These are phyloP conservation scores for Hypoxylon trugodes DNA, from an alignment of 495 filamentous ascomycete species.

Conservation along the genomic window DNA sequence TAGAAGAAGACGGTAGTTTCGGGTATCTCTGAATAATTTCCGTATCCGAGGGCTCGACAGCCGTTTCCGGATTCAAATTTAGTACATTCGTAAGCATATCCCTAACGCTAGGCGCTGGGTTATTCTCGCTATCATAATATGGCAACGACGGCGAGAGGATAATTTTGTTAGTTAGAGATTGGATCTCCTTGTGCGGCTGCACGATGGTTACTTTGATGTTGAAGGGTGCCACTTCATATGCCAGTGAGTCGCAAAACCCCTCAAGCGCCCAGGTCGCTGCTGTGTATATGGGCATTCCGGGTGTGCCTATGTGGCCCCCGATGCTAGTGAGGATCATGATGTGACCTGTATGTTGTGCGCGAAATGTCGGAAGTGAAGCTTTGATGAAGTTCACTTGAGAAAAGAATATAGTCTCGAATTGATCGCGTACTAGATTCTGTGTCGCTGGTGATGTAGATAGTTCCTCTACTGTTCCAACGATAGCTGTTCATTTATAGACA, in stretches of 20 bases:
- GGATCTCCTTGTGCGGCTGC: slow-evolving; percentile 85
- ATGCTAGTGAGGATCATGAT: slow-evolving; percentile 90
- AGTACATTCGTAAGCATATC: slow-evolving; percentile 82
- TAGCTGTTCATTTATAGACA: slow-evolving; percentile 58
- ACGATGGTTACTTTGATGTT: slow-evolving; percentile 96
- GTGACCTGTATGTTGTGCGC: slow-evolving; percentile 81
- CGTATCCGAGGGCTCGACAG: slow-evolving; percentile 52
- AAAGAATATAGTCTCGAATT: slow-evolving; percentile 95
- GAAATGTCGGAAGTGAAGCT: slow-evolving; percentile 80
- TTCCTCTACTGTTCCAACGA: slow-evolving; percentile 93
- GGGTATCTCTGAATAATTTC: slow-evolving; percentile 77
- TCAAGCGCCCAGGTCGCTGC: slow-evolving; percentile 95
- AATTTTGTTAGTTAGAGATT: slow-evolving; percentile 83
- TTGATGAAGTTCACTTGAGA: slow-evolving; percentile 96
- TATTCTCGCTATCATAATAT: slow-evolving; percentile 75
- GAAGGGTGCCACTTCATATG: slow-evolving; percentile 97
- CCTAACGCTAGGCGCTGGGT: slow-evolving; percentile 80
- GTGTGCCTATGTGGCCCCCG: slow-evolving; percentile 91
- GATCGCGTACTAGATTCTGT: slow-evolving; percentile 80
- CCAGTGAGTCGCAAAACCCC: slow-evolving; percentile 96
- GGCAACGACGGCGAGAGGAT: slow-evolving; percentile 79
- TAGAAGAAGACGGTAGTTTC: slow-evolving; percentile 68
- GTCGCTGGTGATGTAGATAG: slow-evolving; percentile 76
- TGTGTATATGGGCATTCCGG: slow-evolving; percentile 88
- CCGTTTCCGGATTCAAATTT: slow-evolving; percentile 61